Evolutionary conservation across 805 yeast genomes (phyloP).

Genomic region (Nakazawaea wickerhamii): DNA sequence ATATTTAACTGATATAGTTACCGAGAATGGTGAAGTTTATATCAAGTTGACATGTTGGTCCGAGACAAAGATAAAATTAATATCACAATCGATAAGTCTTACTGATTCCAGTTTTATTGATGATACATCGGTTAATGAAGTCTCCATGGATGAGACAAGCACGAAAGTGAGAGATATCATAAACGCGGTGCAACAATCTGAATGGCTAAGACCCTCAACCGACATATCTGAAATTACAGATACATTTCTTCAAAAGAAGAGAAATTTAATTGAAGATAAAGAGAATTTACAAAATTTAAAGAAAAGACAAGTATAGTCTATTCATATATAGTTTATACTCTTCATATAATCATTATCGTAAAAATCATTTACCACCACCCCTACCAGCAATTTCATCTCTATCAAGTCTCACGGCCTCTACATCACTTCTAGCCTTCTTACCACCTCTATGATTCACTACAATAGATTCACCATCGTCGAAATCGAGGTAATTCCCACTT

Average conservation of each 20-base stretch:
- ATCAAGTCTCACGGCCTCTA: slow-evolving; percentile 3
- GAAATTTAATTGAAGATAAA: neutral
- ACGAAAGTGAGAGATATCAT: slow-evolving; percentile 1
- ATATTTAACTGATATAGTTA: neutral
- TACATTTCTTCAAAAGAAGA: slow-evolving; percentile 8
- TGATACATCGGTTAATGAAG: neutral
- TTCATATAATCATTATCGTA: neutral
- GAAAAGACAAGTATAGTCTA: too few species aligned
- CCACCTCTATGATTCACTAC: slow-evolving; percentile 10
- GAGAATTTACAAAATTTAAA: neutral
- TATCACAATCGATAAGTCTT: neutral
- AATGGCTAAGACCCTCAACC: neutral
- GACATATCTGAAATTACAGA: neutral
- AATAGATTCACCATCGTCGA: slow-evolving; percentile 21
- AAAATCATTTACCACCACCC: slow-evolving; percentile 2
- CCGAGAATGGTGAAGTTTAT: neutral
- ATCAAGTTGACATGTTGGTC: slow-evolving; percentile 1
- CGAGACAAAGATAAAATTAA: neutral
- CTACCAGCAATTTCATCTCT: slow-evolving; percentile 7
- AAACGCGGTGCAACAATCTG: slow-evolving; percentile 4
- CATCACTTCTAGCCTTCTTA: slow-evolving; percentile 11
- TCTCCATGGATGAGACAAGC: slow-evolving; percentile 3
- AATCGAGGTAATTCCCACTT: slow-evolving; percentile 24
- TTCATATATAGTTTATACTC: too few species aligned
- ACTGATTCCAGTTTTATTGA: neutral